These are phyloP conservation scores for Fusarium fujikuroi DNA, from an alignment of 2,329 filamentous ascomycete species.

Conservation along the genomic window DNA sequence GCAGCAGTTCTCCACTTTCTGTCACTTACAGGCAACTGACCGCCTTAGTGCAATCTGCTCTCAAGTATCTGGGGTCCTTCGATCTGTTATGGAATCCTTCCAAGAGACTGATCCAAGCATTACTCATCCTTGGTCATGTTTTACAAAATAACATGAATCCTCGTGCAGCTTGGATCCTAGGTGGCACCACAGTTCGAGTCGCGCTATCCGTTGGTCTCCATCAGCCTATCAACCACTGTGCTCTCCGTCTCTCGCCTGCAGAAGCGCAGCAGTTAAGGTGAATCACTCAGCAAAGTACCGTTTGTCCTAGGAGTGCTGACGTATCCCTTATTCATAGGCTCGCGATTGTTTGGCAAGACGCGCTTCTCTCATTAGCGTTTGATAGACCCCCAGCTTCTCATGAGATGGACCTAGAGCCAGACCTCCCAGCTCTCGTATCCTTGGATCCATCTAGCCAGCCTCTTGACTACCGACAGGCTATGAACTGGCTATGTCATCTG, in stretches of 20 bases:
- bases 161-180: conserved; percentile 32
- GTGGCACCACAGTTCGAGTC: conserved; percentile 29
- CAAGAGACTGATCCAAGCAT: conserved; percentile 22
- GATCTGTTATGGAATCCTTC: conserved; percentile 27
- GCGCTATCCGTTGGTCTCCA: conserved; percentile 32
- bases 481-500: conserved; percentile 34
- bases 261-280: conserved; percentile 25
- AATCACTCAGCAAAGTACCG: accelerated
- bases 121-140: conserved; percentile 32
- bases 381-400: conserved; percentile 24
- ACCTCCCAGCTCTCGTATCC: neutral
- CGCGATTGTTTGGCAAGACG: conserved; percentile 35
- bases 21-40: neutral
- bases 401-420: conserved; percentile 20
- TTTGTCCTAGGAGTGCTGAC: neutral
- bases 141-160: conserved; percentile 37
- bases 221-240: neutral
- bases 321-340: neutral
- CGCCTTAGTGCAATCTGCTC: conserved; percentile 6
- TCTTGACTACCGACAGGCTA: conserved; percentile 25
- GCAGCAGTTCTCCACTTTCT: neutral
- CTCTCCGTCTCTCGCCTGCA: neutral
- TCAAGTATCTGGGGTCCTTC: conserved; percentile 11
- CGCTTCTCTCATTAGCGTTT: conserved; percentile 33
- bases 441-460: neutral